Evolutionary conservation across 2,329 filamentous ascomycete species (phyloP).

Genomic region (Aspergillus eucalypticola): DNA sequence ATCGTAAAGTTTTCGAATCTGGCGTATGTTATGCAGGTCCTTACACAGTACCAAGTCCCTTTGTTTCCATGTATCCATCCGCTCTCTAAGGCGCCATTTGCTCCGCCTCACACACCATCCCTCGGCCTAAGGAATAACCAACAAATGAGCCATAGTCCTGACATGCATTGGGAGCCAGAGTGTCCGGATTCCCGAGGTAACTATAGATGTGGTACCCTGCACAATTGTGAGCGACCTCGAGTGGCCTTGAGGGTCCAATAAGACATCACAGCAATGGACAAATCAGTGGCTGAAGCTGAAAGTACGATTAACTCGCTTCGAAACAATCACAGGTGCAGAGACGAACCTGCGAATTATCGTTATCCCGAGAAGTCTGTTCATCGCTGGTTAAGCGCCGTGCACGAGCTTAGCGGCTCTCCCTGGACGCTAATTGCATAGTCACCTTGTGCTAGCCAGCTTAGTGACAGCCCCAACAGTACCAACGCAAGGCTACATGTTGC

Average conservation of each 20-base stretch:
- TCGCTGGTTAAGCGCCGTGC: background rate
- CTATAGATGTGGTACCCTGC: background rate
- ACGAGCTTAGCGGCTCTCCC: too few relatives aligned
- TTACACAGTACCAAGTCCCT: background rate
- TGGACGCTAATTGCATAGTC: too few relatives aligned
- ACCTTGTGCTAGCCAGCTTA: background rate
- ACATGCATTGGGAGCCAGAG: background rate
- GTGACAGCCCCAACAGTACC: background rate
- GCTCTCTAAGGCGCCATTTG: background rate
- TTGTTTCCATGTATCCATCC: background rate
- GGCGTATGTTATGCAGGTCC: too few relatives aligned
- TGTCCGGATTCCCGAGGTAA: background rate
- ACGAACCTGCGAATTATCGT: background rate
- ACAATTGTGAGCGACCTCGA: background rate
- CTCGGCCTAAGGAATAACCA: background rate
- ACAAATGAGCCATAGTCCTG: background rate
- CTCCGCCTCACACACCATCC: background rate
- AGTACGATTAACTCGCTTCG: background rate
- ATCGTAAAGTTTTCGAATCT: too few relatives aligned
- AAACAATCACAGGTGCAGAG: too few relatives aligned
- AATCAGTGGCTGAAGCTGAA: background rate
- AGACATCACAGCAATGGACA: background rate
- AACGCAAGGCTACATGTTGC: background rate
- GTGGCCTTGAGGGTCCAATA: background rate
- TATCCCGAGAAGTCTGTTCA: background rate